Evolutionary conservation across 176 grass and related monocot genomes (phyloP), one percentile per base, ranked within the genome.

Genomic region (Cenchrus americanus): DNA sequence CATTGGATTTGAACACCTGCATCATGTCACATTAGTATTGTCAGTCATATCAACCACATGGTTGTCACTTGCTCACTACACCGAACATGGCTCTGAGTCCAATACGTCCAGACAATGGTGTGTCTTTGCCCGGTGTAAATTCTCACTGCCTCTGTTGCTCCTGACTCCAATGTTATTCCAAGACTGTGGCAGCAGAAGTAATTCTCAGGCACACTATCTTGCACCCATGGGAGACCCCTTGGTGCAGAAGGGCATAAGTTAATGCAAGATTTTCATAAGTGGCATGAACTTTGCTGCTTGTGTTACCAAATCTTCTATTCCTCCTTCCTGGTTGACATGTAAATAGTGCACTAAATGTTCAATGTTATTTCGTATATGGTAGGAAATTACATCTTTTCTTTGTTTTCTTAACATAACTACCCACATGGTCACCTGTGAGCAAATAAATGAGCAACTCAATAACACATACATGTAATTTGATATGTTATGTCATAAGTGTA

Each of bases 281-380:
- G 43, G 24, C 44, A 51, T 62, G 71, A 78, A 62, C 47, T 44
- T 37, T 14, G 13, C 6, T 3, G 6, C 52, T 58, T 61, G 7
- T 77, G 77, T 77, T 58, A 22, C 22, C 14, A 60, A 50, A 14
- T 24, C 32, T 79, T 63, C 1, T 63, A 27, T 76, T 67, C 50
- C 46, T 79, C 17, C 78, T 52, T 67, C 17, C 32, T 71, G 9
- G 14, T 72, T 71, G 76, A 40, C 55, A 51, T 71, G 44, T 40
- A 40, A 70, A 41, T 21, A 71, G 4, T 65, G 14, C 60, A 55
- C 22, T 85, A 2, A 61, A 37, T 76, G 37, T 64, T 84, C 34
- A n/a, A 58, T 76, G n/a, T 8, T 27, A 47, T 55, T 73, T 3
- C 24, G 24, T 32, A 19, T 73, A 66, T 27, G 23, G 34, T 4